phyloP scores from a whole-genome alignment of 495 filamentous ascomycete species.

The Podospora didyma region DNA sequence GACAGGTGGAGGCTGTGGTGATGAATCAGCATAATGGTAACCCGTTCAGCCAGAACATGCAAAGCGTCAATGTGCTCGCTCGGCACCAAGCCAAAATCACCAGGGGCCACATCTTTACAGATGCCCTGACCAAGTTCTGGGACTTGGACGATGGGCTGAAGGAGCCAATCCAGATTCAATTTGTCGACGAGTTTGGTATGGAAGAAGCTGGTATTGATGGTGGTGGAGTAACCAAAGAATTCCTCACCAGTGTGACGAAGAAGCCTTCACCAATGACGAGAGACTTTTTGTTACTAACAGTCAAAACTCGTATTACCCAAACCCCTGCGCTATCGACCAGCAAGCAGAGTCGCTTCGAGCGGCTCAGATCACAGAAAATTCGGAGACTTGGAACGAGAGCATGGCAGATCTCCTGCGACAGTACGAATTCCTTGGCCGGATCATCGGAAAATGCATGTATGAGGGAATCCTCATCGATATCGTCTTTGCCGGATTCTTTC shows the following conservation, averaged over 20 bases:
- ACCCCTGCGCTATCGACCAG: constrained; percentile 75
- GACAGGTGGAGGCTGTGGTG: constrained; percentile 72
- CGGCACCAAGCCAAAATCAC: constrained; percentile 79
- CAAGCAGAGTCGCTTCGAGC: constrained; percentile 54
- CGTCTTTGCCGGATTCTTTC: constrained; percentile 90
- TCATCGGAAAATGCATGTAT: constrained; percentile 96
- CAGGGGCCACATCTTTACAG: constrained; percentile 75
- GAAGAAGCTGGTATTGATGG: constrained; percentile 94
- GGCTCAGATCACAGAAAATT: constrained; percentile 47
- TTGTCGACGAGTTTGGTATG: constrained; percentile 85
- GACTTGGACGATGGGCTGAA: constrained; percentile 76
- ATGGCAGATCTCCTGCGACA: constrained; percentile 62
- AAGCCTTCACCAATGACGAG: constrained; percentile 64
- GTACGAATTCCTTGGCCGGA: constrained; percentile 88
- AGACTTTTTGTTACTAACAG: constrained; percentile 74
- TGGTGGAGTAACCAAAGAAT: constrained; percentile 96
- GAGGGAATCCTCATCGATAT: constrained; percentile 96
- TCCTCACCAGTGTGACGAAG: constrained; percentile 84
- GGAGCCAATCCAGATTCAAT: constrained; percentile 96
- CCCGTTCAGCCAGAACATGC: constrained; percentile 22
- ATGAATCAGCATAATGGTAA: constrained; percentile 35
- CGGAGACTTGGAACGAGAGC: constrained; percentile 49
- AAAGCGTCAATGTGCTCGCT: constrained; percentile 49
- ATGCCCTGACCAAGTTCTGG: constrained; percentile 85
- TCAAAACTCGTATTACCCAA: constrained; percentile 86